Base-by-base conservation (phyloP, 257 asterid genomes). In the Nicotiana tomentosiformis region DNA sequence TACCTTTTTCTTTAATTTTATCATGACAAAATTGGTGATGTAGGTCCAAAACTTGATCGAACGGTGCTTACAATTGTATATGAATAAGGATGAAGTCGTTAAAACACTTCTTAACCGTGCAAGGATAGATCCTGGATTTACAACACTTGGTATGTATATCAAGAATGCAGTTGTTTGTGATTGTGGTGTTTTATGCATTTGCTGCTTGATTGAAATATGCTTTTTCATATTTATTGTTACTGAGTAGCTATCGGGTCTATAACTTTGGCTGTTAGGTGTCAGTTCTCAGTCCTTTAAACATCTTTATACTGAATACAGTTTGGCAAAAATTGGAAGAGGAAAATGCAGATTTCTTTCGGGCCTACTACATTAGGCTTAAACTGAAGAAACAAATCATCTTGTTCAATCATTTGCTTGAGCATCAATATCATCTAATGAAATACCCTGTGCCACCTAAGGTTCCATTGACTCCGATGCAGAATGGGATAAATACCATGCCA, bases 281-380 rank as follows among this genome's bases (percentile, higher is more conserved):
- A 68, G 56, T 69, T 37, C 56, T 37, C 56, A 37, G 35, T 43
- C 58, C 20, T 17, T 70, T 70, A 70, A 43, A 11, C 78, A 5
- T 70, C 20, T 43, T 70, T 33, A 70, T 72, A 43, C 60, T 46
- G 60, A 61, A 83, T 78, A 23, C 88, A 96, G 99, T 96, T 79
- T 96, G 99, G 99, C 98, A 94, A 90, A 96, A 94, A 87, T 82
- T 96, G 86, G 99, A 96, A 91, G 98, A 96, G 86, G 98, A 96
- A 88, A 96, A 96, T 88, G 91, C 98, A 0, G 98, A 94, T 56
- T 96, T 96, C 86, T 96, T 94, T 85, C 90, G 98, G 83, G 95
- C 93, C 55, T 96, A 96, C 91, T 94, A 93, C 89, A 96, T 94
- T 87, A 89, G 98, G 89, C 97, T 96, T 72, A 94, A 94, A 84